Conservation (phyloP, 208 protist species). For the Leishmania aethiopica region DNA sequence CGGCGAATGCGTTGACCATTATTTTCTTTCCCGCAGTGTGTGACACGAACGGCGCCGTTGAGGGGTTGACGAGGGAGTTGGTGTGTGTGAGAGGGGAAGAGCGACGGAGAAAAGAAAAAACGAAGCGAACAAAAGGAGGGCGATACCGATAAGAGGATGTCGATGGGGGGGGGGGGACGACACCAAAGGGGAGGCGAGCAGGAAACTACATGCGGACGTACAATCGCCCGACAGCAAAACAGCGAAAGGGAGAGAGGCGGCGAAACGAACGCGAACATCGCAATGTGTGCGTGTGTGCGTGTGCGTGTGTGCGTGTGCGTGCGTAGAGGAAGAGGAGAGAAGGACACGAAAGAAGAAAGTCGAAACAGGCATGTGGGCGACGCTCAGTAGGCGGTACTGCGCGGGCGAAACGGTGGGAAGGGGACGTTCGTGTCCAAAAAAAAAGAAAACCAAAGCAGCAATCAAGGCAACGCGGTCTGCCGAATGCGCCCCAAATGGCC, state of each 20-base stretch:
- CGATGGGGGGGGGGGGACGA: not conserved
- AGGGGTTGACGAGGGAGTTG: not conserved
- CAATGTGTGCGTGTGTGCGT: not conserved
- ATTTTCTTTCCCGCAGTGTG: not conserved
- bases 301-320: constrained; percentile 1
- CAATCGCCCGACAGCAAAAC: not conserved
- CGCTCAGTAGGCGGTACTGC: not conserved
- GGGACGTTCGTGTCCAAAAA: too few species aligned
- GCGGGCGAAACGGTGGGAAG: not conserved
- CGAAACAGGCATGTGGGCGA: not conserved
- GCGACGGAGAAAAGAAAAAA: not conserved
- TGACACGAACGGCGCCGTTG: not conserved
- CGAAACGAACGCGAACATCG: not conserved
- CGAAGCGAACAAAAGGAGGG: not conserved
- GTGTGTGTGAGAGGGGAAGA: not conserved
- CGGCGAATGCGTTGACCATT: constrained; percentile 34
- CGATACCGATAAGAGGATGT: not conserved
- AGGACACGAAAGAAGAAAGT: not conserved
- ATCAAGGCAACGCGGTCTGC: not conserved
- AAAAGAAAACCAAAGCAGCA: not conserved
- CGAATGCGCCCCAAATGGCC: too few species aligned
- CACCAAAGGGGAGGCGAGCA: not conserved
- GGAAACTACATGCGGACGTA: not conserved
- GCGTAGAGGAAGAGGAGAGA: not conserved
- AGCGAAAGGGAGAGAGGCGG: not conserved